These are phyloP conservation scores for Backusella mclennaniae DNA, from an alignment of 192 early-diverging fungal genomes.

Conservation along the genomic window DNA sequence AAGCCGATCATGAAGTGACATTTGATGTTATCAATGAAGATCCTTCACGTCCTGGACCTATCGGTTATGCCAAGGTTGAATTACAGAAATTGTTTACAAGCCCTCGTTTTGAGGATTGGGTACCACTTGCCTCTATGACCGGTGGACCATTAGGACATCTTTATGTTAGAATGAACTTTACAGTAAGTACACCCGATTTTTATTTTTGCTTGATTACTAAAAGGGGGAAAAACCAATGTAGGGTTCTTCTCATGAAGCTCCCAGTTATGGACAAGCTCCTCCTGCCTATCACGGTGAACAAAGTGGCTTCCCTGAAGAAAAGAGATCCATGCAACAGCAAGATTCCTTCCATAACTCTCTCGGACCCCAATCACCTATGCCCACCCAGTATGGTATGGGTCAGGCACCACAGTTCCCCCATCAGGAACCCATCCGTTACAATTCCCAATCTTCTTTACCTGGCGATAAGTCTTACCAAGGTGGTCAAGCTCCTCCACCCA, in stretches of 20 bases:
- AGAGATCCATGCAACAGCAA: neutral
- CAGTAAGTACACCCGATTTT: neutral
- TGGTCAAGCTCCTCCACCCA: neutral
- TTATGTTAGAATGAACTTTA: neutral
- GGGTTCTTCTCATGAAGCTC: neutral
- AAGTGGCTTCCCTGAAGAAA: neutral
- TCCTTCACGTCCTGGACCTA: constrained; percentile 14
- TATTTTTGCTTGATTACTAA: too few species aligned
- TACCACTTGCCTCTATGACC: neutral
- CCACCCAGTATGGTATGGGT: constrained; percentile 24
- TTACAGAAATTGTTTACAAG: neutral
- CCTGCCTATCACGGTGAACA: neutral
- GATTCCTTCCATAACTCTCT: constrained; percentile 4
- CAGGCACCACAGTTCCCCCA: constrained; percentile 21
- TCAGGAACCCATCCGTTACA: constrained; percentile 10
- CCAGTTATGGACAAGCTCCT: neutral
- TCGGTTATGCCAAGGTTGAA: constrained; percentile 20
- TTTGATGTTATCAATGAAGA: constrained; percentile 36
- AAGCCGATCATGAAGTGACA: constrained; percentile 6
- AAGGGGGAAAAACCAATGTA: neutral
- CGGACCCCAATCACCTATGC: constrained; percentile 19
- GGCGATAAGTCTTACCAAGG: neutral
- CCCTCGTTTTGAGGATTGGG: constrained; percentile 6
- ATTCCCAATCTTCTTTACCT: neutral
- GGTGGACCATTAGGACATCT: constrained; percentile 17